A percentile compares a stretch with the other conserved stretches of the same genome.
These are phyloP conservation scores for Hyphodiscus sp. DNA, from an alignment of 2,329 filamentous ascomycete genomes.

Conservation along the genomic window DNA sequence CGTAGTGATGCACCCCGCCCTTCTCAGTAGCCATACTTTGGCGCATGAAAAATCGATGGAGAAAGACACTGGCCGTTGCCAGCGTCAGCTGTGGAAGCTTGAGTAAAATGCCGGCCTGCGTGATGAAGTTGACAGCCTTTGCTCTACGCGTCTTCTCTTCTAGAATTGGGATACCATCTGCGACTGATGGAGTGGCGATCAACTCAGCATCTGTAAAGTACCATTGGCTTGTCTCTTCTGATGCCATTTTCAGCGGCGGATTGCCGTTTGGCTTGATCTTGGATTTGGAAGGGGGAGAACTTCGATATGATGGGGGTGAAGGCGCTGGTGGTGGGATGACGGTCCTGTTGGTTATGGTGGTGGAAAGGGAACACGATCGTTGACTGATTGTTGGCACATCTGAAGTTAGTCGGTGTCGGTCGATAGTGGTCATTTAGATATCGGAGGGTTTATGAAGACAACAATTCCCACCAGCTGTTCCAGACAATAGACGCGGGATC, in stretches of 20 bases:
- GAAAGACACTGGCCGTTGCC: conserved; percentile 87
- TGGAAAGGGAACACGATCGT: conserved; percentile 38
- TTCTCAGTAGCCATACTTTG: conserved; percentile 71
- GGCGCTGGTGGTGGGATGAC: conserved; percentile 56
- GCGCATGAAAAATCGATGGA: conserved; percentile 94
- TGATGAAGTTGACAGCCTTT: conserved; percentile 95
- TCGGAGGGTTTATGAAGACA: no score
- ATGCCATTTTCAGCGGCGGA: conserved; percentile 28
- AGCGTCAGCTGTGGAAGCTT: conserved; percentile 89
- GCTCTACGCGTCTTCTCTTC: conserved; percentile 76
- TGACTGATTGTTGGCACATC: conserved; percentile 25
- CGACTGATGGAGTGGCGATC: conserved; percentile 71
- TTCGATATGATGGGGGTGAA: conserved; percentile 52
- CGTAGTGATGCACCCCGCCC: conserved; percentile 81
- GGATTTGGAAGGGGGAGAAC: conserved; percentile 41
- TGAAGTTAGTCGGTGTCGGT: conserved; percentile 42
- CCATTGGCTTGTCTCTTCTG: conserved; percentile 62
- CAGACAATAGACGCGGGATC: neutral
- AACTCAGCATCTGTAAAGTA: conserved; percentile 81
- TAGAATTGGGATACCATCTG: conserved; percentile 70
- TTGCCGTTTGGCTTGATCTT: conserved; percentile 3
- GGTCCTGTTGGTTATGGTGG: conserved; percentile 35
- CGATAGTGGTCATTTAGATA: conserved; percentile 49
- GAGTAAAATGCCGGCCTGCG: conserved; percentile 86
- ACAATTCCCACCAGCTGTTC: no score